These are phyloP conservation scores for Fonsecaea pugnacius DNA, from an alignment of 2,329 filamentous ascomycete species.

Conservation along the genomic window DNA sequence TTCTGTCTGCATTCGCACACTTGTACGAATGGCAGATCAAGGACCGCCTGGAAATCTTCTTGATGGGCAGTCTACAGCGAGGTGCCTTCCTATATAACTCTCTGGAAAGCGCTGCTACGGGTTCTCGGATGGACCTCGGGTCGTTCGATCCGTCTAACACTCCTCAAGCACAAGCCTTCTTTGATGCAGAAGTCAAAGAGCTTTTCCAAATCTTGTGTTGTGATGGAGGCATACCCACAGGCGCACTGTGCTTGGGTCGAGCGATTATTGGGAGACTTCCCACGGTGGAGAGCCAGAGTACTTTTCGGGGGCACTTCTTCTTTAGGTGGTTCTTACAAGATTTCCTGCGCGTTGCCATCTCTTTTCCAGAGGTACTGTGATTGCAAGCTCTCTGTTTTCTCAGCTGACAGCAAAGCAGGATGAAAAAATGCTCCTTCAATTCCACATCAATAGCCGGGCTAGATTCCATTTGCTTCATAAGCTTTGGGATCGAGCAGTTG, in stretches of 20 bases:
- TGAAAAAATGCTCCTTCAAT: slow-evolving; percentile 74
- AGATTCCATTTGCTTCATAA: slow-evolving; percentile 75
- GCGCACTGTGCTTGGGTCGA: slow-evolving; percentile 80
- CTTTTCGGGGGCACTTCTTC: slow-evolving; percentile 80
- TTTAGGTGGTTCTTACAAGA: slow-evolving; percentile 91
- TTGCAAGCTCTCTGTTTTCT: slow-evolving; percentile 25
- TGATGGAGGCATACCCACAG: slow-evolving; percentile 81
- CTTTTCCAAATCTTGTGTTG: slow-evolving; percentile 82
- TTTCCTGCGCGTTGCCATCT: slow-evolving; percentile 80
- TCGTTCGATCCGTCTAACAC: slow-evolving; percentile 72
- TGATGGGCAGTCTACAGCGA: slow-evolving; percentile 92
- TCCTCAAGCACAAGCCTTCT: slow-evolving; percentile 84
- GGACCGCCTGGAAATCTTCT: slow-evolving; percentile 86
- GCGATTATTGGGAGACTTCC: slow-evolving; percentile 77
- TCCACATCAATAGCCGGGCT: slow-evolving; percentile 89
- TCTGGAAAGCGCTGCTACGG: slow-evolving; percentile 71
- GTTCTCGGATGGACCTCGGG: slow-evolving; percentile 57
- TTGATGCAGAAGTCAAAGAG: slow-evolving; percentile 76
- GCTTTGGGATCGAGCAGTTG: slow-evolving; percentile 78
- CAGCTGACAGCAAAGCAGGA: slow-evolving; percentile 52
- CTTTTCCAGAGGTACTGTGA: slow-evolving; percentile 76
- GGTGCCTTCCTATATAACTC: slow-evolving; percentile 88
- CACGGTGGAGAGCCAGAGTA: slow-evolving; percentile 71
- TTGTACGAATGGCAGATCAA: slow-evolving; percentile 90
- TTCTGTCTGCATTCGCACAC: slow-evolving; percentile 84